phyloP scores from a whole-genome alignment of 371 early-diverging fungal genomes.

The Nematocida sp. region DNA sequence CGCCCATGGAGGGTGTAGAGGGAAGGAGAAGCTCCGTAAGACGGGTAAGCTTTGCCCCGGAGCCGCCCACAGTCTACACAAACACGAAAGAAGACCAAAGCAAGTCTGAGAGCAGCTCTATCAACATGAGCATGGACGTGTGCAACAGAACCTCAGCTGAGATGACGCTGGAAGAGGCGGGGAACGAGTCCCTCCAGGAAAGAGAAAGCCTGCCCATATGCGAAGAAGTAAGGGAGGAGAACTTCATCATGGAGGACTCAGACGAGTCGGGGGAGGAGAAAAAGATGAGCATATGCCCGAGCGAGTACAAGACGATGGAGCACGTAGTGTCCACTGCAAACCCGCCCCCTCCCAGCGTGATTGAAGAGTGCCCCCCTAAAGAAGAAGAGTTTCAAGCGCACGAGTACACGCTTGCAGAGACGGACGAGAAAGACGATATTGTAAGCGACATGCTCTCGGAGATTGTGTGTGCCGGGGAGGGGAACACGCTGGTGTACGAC shows the following conservation, averaged over 20 bases:
- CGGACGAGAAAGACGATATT: conserved; percentile 20
- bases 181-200: conserved; percentile 3
- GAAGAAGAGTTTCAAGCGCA: background rate
- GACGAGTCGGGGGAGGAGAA: conserved; percentile 36
- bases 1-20: conserved; percentile 1
- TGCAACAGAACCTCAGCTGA: background rate
- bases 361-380: background rate
- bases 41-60: conserved; percentile 44
- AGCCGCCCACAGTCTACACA: conserved; percentile 22
- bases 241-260: conserved; percentile 54
- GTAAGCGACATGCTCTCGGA: conserved; percentile 51
- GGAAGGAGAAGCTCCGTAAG: conserved; percentile 41
- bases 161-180: conserved; percentile 1
- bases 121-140: conserved; percentile 5
- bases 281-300: conserved; percentile 41
- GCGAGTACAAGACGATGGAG: conserved; percentile 40
- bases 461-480: conserved; percentile 39
- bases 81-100: background rate
- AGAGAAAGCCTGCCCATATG: conserved; percentile 27
- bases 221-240: conserved; percentile 44
- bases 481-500: conserved; percentile 43
- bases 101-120: conserved; percentile 30
- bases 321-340: too few relatives aligned
- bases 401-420: conserved; percentile 12
- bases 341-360: background rate